Conservation (phyloP, 164 flowering plant genomes). For the Dillenia turbinata region DNA sequence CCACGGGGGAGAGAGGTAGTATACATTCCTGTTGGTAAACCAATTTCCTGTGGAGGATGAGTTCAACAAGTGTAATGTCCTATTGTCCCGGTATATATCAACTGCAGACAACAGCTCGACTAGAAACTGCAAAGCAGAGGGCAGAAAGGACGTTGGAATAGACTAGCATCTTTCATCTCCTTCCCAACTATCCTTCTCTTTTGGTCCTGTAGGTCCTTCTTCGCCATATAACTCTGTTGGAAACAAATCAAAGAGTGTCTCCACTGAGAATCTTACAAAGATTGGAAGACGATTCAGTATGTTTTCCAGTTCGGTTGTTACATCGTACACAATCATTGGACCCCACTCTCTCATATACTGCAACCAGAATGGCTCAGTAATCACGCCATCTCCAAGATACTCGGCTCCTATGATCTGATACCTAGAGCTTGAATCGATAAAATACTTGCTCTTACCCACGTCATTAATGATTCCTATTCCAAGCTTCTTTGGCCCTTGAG, state of each 20-base stretch:
- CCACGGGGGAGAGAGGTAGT: too few relatives aligned
- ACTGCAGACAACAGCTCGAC: too few relatives aligned
- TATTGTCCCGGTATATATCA: too few relatives aligned
- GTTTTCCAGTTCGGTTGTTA: conserved; percentile 55
- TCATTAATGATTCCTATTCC: conserved; percentile 81
- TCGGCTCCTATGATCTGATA: conserved; percentile 79
- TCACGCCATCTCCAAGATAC: conserved; percentile 53
- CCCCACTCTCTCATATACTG: conserved; percentile 95
- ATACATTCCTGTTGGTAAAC: too few relatives aligned
- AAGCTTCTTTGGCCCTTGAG: conserved; percentile 61
- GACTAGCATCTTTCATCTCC: conserved; percentile 63
- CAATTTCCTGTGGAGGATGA: too few relatives aligned
- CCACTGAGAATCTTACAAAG: conserved; percentile 51
- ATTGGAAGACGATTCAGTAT: conserved; percentile 44
- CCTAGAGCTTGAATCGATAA: conserved; percentile 57
- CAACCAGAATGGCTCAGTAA: conserved; percentile 76
- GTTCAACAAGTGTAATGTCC: too few relatives aligned
- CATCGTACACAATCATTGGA: conserved; percentile 60
- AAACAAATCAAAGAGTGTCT: conserved; percentile 45
- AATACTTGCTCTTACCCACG: conserved; percentile 47
- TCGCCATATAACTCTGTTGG: conserved; percentile 79
- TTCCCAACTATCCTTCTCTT: conserved; percentile 77
- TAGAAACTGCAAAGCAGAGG: too few relatives aligned
- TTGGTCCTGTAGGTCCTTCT: conserved; percentile 91
- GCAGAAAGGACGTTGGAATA: too few relatives aligned